Evolutionary conservation across 352 stramenopile species (phyloP).

Genomic region (Elongisporangium prolatum): DNA sequence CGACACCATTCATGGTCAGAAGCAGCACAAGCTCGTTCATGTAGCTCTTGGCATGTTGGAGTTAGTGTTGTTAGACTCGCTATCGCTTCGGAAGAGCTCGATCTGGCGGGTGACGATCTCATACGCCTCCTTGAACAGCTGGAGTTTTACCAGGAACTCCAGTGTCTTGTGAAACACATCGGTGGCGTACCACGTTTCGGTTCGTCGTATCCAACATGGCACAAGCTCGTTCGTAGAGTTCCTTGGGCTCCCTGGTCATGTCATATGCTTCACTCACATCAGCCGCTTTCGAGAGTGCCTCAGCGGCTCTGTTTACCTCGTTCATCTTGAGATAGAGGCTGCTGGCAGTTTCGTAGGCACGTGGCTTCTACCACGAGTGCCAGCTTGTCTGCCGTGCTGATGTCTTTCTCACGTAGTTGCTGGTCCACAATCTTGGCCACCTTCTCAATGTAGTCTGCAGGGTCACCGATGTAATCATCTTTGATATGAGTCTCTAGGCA

Average conservation of each 20-base stretch:
- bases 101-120: slow-evolving; percentile 51
- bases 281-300: slow-evolving; percentile 66
- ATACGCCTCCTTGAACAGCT: slow-evolving; percentile 35
- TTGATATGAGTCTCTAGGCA: slow-evolving; percentile 61
- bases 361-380: slow-evolving; percentile 42
- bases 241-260: slow-evolving; percentile 24
- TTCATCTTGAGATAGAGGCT: slow-evolving; percentile 72
- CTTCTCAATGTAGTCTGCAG: slow-evolving; percentile 68
- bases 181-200: slow-evolving; percentile 76
- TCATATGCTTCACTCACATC: slow-evolving; percentile 42
- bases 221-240: slow-evolving; percentile 62
- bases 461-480: slow-evolving; percentile 64
- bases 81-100: slow-evolving; percentile 47
- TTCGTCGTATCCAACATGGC: slow-evolving; percentile 70
- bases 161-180: slow-evolving; percentile 77
- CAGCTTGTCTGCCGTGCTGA: slow-evolving; percentile 13
- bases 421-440: slow-evolving; percentile 62
- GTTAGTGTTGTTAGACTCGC: slow-evolving; percentile 52
- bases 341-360: slow-evolving; percentile 59
- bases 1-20: slow-evolving; percentile 50
- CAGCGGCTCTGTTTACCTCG: slow-evolving; percentile 73
- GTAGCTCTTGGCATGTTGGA: slow-evolving; percentile 73
- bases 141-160: slow-evolving; percentile 57
- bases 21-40: slow-evolving; percentile 64
- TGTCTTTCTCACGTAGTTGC: slow-evolving; percentile 58